Percentiles rank a stretch among this genome's conserved stretches.
phyloP scores from a whole-genome alignment of 306 rosid genomes.

The Vicia villosa region DNA sequence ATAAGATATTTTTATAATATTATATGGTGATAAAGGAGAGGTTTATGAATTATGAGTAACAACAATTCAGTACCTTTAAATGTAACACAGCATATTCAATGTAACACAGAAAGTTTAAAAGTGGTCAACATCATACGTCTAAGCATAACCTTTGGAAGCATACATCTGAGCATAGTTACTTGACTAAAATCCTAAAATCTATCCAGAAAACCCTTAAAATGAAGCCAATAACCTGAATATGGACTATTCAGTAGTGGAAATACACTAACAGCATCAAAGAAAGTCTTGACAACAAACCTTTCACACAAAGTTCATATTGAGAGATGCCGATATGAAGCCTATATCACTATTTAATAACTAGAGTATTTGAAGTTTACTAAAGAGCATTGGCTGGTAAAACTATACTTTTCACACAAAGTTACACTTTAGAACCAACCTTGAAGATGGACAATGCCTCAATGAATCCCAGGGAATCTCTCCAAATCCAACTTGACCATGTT shows the following conservation, averaged over 20 bases:
- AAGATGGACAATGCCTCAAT: constrained; percentile 83
- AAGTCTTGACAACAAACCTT: constrained; percentile 10
- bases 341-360: not conserved
- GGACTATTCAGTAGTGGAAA: constrained; percentile 25
- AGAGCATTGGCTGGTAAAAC: constrained; percentile 1
- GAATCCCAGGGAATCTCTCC: constrained; percentile 91
- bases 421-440: constrained; percentile 57
- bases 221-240: constrained; percentile 3
- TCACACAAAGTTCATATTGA: constrained; percentile 95
- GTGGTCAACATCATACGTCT: too few relatives aligned
- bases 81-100: constrained; percentile 90
- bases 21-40: constrained; percentile 6
- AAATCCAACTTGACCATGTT: constrained; percentile 86
- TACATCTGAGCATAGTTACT: too few relatives aligned
- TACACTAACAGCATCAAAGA: constrained; percentile 4
- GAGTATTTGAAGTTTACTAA: constrained; percentile 4
- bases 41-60: not conserved
- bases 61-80: constrained; percentile 59
- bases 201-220: too few relatives aligned
- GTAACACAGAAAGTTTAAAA: too few relatives aligned
- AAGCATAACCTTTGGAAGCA: too few relatives aligned
- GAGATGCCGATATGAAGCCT: constrained; percentile 60
- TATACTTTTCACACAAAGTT: constrained; percentile 17
- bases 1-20: too few relatives aligned
- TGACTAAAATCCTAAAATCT: too few relatives aligned